Base-by-base conservation (phyloP, 345 rosid genomes). In the Eucalyptus paniculata region DNA sequence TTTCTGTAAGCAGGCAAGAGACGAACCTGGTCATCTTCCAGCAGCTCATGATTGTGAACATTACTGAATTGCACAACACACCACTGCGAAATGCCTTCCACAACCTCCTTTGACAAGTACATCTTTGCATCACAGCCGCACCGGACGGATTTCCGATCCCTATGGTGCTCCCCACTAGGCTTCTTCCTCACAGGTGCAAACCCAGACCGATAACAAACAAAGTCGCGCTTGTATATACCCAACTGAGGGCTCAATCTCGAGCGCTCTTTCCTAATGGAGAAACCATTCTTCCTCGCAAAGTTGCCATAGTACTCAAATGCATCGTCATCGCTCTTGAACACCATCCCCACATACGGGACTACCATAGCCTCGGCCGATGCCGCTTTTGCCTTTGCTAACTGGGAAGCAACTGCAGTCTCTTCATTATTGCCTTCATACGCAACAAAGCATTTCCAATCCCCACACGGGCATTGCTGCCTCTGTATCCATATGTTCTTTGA, bases 121-220 rank as follows among this genome's bases (percentile, higher is more conserved):
- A 97, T 72, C 91, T 97, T 97, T 6, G 97, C 96, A 93, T 97
- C 99, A 50, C 99, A 97, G 86, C 99, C 99, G 44, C 99, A 97
- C 12, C 99, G 93, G 56, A 96, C 97, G 1, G 99, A 97, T 88
- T 97, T 97, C 54, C 99, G 94, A 77, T 97, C 99, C 37, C 99
- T 92, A 11, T 97, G 99, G 90, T 96, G 99, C 92, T 95, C 98
- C 50, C 95, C 99, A 72, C 95, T 94, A 53, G 97, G 95, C 93
- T 96, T 97, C 93, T 97, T 97, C 53, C 99, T 91, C 5, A 97
- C 96, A 88, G 95, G 99, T 88, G 95, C 96, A 89, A 95, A 97
- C 50, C 99, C 99, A 67, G 99, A 97, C 42, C 99, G 97, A 87
- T 97, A 95, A 89, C 99, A 97, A 90, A 97, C 99, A 92, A 97